Base-by-base conservation (phyloP, 768 basidiomycete species). In the Royoungia palumana region DNA sequence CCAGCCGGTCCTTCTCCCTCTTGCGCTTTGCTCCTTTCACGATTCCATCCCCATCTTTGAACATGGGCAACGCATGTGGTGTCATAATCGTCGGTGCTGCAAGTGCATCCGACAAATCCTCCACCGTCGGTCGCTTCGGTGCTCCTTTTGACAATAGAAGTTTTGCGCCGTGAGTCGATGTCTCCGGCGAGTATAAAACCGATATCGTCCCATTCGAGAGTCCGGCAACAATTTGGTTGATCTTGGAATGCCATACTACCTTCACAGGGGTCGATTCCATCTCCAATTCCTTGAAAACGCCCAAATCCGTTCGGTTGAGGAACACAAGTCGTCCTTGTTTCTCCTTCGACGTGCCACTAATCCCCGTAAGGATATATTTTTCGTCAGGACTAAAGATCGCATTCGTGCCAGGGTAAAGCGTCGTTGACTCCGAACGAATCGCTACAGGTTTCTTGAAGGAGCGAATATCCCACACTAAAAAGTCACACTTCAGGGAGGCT, bases 371-470 rank as follows among this genome's bases (percentile, higher is more conserved):
- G 43, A 98, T 73, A 61, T 84, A 82, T 66, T 84, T 89, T 58
- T 94, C 92, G 66, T 96, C 92, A 0, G 96, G 96, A 56, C 94
- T 96, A 70, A 95, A 98, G 54, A 88, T 80, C 9, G 94, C 86
- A 67, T 98, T 98, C 35, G 94, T 95, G 55, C 87, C 82, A 14
- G 92, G 88, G 70, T 99, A 97, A 46, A 93, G 69, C 14, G 90
- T 90, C 39, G 80, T 75, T 22, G 91, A 69, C 41, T 75, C 80
- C 24, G 76, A 64, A 48, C 79, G 81, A n/a, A 76, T 77, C 3
- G 79, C 81, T 25, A 97, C 63, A 2, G 96, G 94, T 67, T 89
- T 92, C 68, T 89, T 93, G 76, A 98, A 90, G 11, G 86, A 77
- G 47, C 91, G 83, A 22, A 92, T 70, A 66, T 98, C 95, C 96